Evolutionary conservation across 805 yeast species (phyloP).

Genomic region (Candida cerambycidarum): DNA sequence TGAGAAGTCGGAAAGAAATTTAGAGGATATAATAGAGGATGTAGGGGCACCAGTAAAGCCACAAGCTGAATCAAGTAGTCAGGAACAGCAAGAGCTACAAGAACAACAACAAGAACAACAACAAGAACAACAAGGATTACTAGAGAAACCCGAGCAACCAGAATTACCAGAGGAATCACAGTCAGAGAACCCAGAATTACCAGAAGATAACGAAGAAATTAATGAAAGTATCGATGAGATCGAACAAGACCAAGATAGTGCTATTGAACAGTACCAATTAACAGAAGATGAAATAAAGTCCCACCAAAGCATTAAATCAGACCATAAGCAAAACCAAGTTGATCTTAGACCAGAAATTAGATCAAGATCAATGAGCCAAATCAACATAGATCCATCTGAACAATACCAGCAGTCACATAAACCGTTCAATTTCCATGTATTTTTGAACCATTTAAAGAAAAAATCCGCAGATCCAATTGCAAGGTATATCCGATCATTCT

Average conservation of each 20-base stretch:
- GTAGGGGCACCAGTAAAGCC: too few species aligned
- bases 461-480: slow-evolving; percentile 87
- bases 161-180: not conserved
- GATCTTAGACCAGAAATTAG: slow-evolving; percentile 8
- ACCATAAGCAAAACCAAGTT: not conserved
- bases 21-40: too few species aligned
- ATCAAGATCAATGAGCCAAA: slow-evolving; percentile 14
- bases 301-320: not conserved
- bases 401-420: slow-evolving; percentile 43
- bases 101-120: not conserved
- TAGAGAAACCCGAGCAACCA: not conserved
- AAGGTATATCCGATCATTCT: slow-evolving; percentile 79
- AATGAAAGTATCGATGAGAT: slow-evolving; percentile 6
- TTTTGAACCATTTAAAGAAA: slow-evolving; percentile 66
- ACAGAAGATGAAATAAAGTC: slow-evolving; percentile 14
- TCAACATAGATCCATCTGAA: slow-evolving; percentile 28
- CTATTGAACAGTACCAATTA: slow-evolving; percentile 22
- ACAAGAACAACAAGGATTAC: not conserved
- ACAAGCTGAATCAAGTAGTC: not conserved
- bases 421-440: slow-evolving; percentile 81
- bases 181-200: not conserved
- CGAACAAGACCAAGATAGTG: slow-evolving; percentile 12
- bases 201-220: not conserved
- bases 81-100: not conserved
- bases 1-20: too few species aligned